Percentiles rank a stretch among this genome's conserved stretches.
Conservation (phyloP, 257 asterid genomes). For the Solanum microdontum region DNA sequence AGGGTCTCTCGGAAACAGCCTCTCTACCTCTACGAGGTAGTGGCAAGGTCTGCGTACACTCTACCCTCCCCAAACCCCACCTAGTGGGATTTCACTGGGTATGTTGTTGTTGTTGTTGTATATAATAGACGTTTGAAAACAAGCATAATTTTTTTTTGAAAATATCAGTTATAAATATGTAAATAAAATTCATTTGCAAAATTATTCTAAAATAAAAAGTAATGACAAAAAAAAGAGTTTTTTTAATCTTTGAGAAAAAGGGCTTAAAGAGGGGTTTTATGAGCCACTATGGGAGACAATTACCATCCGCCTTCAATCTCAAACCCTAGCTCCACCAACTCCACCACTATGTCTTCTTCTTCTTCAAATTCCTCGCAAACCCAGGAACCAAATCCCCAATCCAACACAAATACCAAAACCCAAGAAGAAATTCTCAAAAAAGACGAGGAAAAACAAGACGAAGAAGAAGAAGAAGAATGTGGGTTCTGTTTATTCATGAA, state of each 20-base stretch:
- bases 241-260: background rate
- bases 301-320: background rate
- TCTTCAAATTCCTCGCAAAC: background rate
- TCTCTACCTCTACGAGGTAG: too few relatives aligned
- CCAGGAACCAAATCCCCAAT: background rate
- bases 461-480: slow-evolving; percentile 47
- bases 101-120: too few relatives aligned
- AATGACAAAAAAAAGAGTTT: background rate
- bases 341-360: background rate
- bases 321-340: background rate
- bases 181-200: background rate
- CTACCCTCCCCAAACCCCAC: too few relatives aligned
- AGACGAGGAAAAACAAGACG: slow-evolving; percentile 10
- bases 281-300: background rate
- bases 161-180: background rate
- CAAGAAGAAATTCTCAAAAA: background rate
- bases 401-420: background rate
- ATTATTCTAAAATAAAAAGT: background rate
- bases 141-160: too few relatives aligned
- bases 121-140: background rate
- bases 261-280: background rate
- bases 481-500: slow-evolving; percentile 80
- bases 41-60: too few relatives aligned
- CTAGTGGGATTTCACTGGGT: too few relatives aligned
- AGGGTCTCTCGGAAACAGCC: too few relatives aligned